Conservation (phyloP, 2,329 filamentous ascomycete species). For the Stagonosporopsis chrysanthemi region DNA sequence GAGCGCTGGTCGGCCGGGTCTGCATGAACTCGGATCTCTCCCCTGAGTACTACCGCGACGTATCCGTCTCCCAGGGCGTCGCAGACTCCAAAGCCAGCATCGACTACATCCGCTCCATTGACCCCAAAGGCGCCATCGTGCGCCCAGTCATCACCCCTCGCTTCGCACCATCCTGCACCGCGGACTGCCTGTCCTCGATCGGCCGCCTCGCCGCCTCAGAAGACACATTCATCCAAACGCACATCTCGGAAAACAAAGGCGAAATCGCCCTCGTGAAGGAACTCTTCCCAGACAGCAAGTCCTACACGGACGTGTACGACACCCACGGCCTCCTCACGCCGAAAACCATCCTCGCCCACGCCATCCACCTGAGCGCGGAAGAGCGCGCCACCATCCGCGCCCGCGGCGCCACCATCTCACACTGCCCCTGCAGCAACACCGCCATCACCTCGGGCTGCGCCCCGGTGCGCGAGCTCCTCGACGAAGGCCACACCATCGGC, state of each 20-base stretch:
- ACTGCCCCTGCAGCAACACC: conserved; percentile 89
- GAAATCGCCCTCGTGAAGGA: conserved; percentile 76
- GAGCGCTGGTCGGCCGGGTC: conserved; percentile 90
- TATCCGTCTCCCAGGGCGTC: conserved; percentile 68
- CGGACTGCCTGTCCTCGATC: conserved; percentile 66
- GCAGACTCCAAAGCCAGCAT: conserved; percentile 54
- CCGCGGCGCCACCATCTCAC: conserved; percentile 72
- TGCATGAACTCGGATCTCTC: conserved; percentile 84
- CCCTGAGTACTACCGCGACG: conserved; percentile 82
- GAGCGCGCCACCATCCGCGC: conserved; percentile 71
- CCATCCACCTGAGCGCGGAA: conserved; percentile 72
- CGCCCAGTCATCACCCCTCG: conserved; percentile 80
- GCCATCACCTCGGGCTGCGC: conserved; percentile 81
- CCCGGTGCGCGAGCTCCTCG: conserved; percentile 75
- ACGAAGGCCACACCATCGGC: conserved; percentile 78
- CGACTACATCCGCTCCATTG: conserved; percentile 69
- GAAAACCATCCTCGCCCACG: conserved; percentile 85
- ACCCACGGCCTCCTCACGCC: conserved; percentile 70
- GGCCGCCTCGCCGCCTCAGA: conserved; percentile 69
- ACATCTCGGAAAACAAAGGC: conserved; percentile 81
- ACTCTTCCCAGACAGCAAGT: conserved; percentile 69
- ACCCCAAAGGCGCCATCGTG: conserved; percentile 70
- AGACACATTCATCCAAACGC: conserved; percentile 79
- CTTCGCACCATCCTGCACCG: conserved; percentile 65
- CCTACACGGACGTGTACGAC: conserved; percentile 85